Base-by-base conservation (phyloP, 1,284 basidiomycete species). In the Cystobasidiaceae sp. region DNA sequence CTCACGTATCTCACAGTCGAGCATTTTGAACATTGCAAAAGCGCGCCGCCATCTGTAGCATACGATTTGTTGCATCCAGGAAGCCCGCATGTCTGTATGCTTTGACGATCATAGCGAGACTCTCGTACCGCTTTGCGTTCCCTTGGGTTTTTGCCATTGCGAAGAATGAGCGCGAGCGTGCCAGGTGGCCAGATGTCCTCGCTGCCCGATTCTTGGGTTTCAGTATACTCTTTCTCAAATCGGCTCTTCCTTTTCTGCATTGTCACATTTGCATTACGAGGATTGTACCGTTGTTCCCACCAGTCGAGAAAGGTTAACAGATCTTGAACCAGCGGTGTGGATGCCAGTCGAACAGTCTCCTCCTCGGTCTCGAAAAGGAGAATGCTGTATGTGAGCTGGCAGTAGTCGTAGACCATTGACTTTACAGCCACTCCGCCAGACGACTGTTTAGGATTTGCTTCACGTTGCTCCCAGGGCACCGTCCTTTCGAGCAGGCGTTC, bases 361-460 rank as follows among this genome's bases (percentile, higher is more conserved):
- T 64, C 61, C 21, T 64, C 61, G 23, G 41, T 25, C 25, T 64
- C 46, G 33, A 64, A 64, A 15, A 64, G 51, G 13, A 64, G 41
- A 11, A 64, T 28, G 21, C 61, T 56, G 11, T 34, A 28, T 2
- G 48, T 28, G 13, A 64, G 61, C 33, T 64, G 61, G 44, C 61
- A 64, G 28, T 44, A 64, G 27, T 64, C 61, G 27, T 64, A 49
- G 28, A 64, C 56, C 61, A 64, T 64, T 19, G 61, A 64, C 17
- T 37, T 33, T 17, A 64, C 44, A 17, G 49, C 50, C 19, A 64
- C 56, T 25, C 61, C 61, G 11, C 61, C 61, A 4, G 39, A 39
- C 15, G 25, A 17, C 8, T 30, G 37, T 19, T n/a, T n/a, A n/a
- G 33, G 6, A 32, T 55, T 27, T n/a, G 41, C 37, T 28, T 33